Percentiles rank a stretch among this genome's conserved stretches.
phyloP scores from a whole-genome alignment of 1,284 basidiomycete genomes.

The Trametes pubescens region DNA sequence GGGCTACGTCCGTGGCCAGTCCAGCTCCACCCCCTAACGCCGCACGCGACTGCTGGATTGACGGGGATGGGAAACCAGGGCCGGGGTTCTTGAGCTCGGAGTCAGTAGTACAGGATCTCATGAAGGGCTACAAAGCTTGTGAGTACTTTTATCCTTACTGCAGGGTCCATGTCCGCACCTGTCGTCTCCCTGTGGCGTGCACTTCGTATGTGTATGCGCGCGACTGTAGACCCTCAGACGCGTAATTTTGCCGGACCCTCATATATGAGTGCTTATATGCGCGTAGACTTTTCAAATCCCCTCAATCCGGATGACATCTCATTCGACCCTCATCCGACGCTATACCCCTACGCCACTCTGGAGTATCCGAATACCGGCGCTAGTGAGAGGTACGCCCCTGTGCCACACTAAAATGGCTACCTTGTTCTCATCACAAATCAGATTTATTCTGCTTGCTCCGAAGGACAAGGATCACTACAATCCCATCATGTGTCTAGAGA shows the following conservation, averaged over 20 bases:
- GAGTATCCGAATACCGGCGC: constrained; percentile 77
- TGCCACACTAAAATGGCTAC: background rate
- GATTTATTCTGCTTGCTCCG: constrained; percentile 75
- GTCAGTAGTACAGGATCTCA: constrained; percentile 61
- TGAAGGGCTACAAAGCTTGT: constrained; percentile 75
- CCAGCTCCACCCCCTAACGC: constrained; percentile 43
- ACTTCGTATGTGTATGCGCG: background rate
- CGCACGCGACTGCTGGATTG: constrained; percentile 56
- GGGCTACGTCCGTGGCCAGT: constrained; percentile 39
- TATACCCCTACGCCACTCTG: constrained; percentile 67
- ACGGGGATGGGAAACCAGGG: constrained; percentile 60
- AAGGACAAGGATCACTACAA: constrained; percentile 85
- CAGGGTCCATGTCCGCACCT: background rate
- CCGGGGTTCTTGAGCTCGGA: constrained; percentile 65
- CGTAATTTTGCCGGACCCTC: background rate
- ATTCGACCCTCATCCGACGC: constrained; percentile 65
- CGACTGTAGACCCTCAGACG: background rate
- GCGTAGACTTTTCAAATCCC: constrained; percentile 69
- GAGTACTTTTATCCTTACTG: constrained; percentile 39
- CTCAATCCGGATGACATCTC: constrained; percentile 62
- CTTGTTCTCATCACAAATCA: constrained; percentile 37
- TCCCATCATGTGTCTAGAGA: constrained; percentile 77
- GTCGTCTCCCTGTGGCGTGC: background rate
- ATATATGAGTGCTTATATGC: background rate
- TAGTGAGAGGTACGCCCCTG: constrained; percentile 60